phyloP scores from a whole-genome alignment of 441 rosid genomes.

The Populus trichocarpa region DNA sequence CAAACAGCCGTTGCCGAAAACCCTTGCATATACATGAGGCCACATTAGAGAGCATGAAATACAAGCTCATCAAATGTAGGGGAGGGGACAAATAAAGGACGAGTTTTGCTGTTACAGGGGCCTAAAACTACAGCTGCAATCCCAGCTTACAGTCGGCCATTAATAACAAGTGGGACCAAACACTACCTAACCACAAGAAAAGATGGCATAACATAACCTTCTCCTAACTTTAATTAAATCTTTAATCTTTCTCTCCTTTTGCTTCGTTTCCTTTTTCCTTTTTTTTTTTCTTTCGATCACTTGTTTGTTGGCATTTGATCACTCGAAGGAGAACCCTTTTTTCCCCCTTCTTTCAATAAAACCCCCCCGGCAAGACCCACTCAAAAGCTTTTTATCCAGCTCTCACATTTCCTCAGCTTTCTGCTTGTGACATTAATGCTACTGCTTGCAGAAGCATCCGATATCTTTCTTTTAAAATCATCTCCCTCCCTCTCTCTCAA shows the following conservation, averaged over 20 bases:
- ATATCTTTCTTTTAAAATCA: constrained; percentile 10
- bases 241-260: constrained; percentile 1
- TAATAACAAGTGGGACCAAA: constrained; percentile 34
- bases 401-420: constrained; percentile 14
- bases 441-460: constrained; percentile 22
- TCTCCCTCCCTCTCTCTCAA: background rate
- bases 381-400: constrained; percentile 19
- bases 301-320: constrained; percentile 4
- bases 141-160: constrained; percentile 32
- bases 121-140: constrained; percentile 20
- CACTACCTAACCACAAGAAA: constrained; percentile 40
- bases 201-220: constrained; percentile 20
- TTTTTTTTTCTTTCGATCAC: constrained; percentile 3
- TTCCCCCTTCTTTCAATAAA: background rate
- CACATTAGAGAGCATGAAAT: background rate
- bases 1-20: too few species aligned
- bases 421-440: constrained; percentile 13
- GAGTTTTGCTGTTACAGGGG: constrained; percentile 13
- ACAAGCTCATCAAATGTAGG: background rate
- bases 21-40: too few species aligned
- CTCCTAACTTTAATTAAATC: background rate
- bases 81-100: constrained; percentile 5
- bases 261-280: background rate
- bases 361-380: constrained; percentile 17
- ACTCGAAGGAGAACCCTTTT: background rate